These are phyloP conservation scores for Epichloe sibirici DNA, from an alignment of 2,329 filamentous ascomycete species.

Conservation along the genomic window DNA sequence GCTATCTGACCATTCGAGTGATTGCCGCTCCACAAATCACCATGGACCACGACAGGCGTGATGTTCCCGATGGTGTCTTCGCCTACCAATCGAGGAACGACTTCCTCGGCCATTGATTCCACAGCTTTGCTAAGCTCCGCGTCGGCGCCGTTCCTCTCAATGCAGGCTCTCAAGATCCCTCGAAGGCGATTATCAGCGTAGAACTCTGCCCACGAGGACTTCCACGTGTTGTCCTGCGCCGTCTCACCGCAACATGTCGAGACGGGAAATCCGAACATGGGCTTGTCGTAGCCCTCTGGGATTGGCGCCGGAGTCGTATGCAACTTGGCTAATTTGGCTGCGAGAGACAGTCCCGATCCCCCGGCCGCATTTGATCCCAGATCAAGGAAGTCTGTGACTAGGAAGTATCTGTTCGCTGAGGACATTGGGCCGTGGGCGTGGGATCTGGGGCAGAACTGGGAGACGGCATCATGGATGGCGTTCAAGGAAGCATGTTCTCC, in stretches of 20 bases:
- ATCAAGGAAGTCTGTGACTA: slow-evolving; percentile 72
- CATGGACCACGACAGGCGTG: slow-evolving; percentile 73
- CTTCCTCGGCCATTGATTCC: slow-evolving; percentile 45
- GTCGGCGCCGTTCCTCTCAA: slow-evolving; percentile 53
- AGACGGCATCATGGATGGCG: slow-evolving; percentile 60
- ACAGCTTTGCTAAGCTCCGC: slow-evolving; percentile 49
- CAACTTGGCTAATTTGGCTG: slow-evolving; percentile 63
- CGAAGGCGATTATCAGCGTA: slow-evolving; percentile 66
- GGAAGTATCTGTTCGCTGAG: slow-evolving; percentile 39
- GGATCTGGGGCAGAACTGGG: slow-evolving; percentile 63
- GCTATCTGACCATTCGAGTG: slow-evolving; percentile 54
- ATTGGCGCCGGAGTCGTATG: slow-evolving; percentile 64
- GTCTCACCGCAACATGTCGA: slow-evolving; percentile 81
- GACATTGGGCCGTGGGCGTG: slow-evolving; percentile 56
- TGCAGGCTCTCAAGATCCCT: slow-evolving; percentile 45
- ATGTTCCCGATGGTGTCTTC: slow-evolving; percentile 51
- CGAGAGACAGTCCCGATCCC: slow-evolving; percentile 47
- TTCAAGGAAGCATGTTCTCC: slow-evolving; percentile 79
- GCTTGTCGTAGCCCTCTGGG: slow-evolving; percentile 42
- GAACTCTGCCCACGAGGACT: slow-evolving; percentile 69
- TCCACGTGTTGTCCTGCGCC: slow-evolving; percentile 66
- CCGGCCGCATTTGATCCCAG: slow-evolving; percentile 32
- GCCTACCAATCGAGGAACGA: slow-evolving; percentile 68
- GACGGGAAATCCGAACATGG: slow-evolving; percentile 73
- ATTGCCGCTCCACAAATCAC: slow-evolving; percentile 91